A percentile compares a stretch with the other conserved stretches of the same genome.
These are phyloP conservation scores for Ettlia oleoabundans DNA, from an alignment of 139 green algal species.

Conservation along the genomic window DNA sequence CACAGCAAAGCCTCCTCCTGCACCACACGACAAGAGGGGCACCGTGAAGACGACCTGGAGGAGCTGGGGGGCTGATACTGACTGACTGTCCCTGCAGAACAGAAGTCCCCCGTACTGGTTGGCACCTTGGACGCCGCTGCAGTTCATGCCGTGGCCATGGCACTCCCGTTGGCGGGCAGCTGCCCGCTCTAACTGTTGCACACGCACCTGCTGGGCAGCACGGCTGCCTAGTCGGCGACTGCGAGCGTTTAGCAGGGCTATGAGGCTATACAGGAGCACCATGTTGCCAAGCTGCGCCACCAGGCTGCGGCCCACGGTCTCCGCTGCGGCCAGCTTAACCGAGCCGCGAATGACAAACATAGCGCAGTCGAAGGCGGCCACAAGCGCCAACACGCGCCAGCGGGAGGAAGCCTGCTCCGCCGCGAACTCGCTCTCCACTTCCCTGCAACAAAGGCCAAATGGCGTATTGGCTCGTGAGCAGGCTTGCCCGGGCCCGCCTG, in stretches of 20 bases:
- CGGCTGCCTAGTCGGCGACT: conserved; percentile 45
- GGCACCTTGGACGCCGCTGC: too few species aligned
- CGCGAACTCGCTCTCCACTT: conserved; percentile 63
- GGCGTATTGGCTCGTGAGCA: too few species aligned
- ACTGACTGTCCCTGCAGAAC: too few species aligned
- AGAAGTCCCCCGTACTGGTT: too few species aligned
- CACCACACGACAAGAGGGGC: too few species aligned
- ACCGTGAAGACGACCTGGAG: too few species aligned
- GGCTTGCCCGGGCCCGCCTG: too few species aligned
- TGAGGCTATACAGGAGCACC: conserved; percentile 63
- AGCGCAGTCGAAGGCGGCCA: conserved; percentile 74
- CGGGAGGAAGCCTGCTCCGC: conserved; percentile 55
- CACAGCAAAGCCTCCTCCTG: conserved; percentile 82
- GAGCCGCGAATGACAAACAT: conserved; percentile 19
- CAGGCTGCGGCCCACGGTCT: not conserved
- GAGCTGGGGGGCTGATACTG: too few species aligned
- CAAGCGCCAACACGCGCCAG: conserved; percentile 68
- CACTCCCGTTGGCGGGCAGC: too few species aligned
- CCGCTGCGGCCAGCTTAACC: not conserved
- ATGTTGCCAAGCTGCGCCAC: conserved; percentile 74
- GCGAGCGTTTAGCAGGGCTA: conserved; percentile 66
- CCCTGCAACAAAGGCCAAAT: too few species aligned
- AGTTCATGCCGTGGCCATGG: too few species aligned
- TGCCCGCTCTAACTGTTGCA: too few species aligned
- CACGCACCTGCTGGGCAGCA: conserved; percentile 24